Evolutionary conservation across 2,329 filamentous ascomycete species (phyloP).

Genomic region (Colletotrichum kahawae): DNA sequence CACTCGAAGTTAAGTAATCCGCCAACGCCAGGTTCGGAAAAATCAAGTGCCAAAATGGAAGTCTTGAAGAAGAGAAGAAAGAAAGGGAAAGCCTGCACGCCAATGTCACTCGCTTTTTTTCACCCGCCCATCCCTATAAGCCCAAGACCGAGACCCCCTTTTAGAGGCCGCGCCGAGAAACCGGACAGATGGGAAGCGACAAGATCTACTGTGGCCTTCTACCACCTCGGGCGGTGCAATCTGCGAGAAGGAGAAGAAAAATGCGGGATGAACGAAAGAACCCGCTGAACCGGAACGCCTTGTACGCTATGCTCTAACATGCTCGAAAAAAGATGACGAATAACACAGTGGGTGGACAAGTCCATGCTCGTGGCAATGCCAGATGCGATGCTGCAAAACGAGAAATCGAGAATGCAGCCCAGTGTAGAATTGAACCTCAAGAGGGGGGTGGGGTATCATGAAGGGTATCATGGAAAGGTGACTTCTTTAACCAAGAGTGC

Average conservation of each 20-base stretch:
- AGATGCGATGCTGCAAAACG: conserved; percentile 15
- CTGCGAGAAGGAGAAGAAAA: conserved; percentile 12
- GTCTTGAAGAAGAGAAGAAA: neutral
- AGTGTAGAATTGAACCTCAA: conserved; percentile 20
- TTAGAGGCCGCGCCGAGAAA: conserved; percentile 9
- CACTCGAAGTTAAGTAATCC: neutral
- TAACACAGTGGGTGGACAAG: conserved; percentile 19
- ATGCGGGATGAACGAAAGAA: conserved; percentile 24
- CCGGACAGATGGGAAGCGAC: conserved; percentile 16
- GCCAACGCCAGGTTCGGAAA: conserved; percentile 5
- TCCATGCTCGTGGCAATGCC: conserved; percentile 17
- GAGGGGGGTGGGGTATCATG: conserved; percentile 27
- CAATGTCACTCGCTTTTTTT: conserved; percentile 18
- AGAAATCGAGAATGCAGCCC: conserved; percentile 13
- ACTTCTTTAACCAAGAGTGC: conserved; percentile 50
- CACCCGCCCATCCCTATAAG: conserved; percentile 9
- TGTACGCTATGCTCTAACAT: conserved; percentile 45
- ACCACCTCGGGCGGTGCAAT: conserved; percentile 11
- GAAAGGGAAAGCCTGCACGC: neutral
- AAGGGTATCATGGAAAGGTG: conserved; percentile 24
- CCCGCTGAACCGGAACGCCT: conserved; percentile 36
- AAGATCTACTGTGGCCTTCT: conserved; percentile 20
- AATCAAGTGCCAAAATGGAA: neutral
- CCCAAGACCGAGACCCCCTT: conserved; percentile 9
- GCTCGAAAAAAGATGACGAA: conserved; percentile 26